Percentiles rank a stretch among this genome's conserved stretches.
Conservation (phyloP, 1,139 yeast species). For the Suhomyces coccinellae region DNA sequence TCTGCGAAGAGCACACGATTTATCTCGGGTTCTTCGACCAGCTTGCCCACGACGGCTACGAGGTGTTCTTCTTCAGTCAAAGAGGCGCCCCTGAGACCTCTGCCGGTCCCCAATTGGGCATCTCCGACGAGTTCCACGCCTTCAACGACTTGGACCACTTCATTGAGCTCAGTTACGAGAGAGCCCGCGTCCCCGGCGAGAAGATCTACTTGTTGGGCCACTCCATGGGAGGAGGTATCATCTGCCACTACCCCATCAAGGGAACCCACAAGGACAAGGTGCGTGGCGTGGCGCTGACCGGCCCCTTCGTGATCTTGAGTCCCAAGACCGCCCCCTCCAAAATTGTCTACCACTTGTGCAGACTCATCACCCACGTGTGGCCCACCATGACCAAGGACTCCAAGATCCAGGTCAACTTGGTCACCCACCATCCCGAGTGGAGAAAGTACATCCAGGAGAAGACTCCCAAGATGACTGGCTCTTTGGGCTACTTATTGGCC, state of each 20-base stretch:
- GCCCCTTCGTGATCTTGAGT: conserved; percentile 68
- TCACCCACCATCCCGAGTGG: conserved; percentile 58
- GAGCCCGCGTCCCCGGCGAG: conserved; percentile 24
- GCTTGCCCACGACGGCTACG: conserved; percentile 63
- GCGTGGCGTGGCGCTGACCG: conserved; percentile 58
- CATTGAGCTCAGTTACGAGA: conserved; percentile 38
- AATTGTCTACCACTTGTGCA: conserved; percentile 45
- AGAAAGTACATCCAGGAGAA: conserved; percentile 40
- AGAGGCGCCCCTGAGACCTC: conserved; percentile 86
- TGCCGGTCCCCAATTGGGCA: conserved; percentile 58
- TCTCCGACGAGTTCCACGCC: conserved; percentile 62
- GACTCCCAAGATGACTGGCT: conserved; percentile 45
- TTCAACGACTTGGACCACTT: conserved; percentile 72
- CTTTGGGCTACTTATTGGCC: conserved; percentile 52
- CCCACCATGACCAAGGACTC: conserved; percentile 63
- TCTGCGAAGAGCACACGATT: conserved; percentile 60
- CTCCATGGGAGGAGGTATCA: conserved; percentile 95
- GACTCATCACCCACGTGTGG: conserved; percentile 45
- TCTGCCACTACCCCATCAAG: conserved; percentile 66
- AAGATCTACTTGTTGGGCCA: conserved; percentile 73
- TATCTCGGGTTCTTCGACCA: conserved; percentile 63
- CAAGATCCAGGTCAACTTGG: conserved; percentile 50
- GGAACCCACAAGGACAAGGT: conserved; percentile 61
- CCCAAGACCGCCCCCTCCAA: conserved; percentile 58
- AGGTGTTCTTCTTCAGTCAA: conserved; percentile 77